A percentile compares a stretch with the other conserved stretches of the same genome.
Conservation (phyloP, 176 grass and related monocot genomes). For the Echinochloa phyllopogon region DNA sequence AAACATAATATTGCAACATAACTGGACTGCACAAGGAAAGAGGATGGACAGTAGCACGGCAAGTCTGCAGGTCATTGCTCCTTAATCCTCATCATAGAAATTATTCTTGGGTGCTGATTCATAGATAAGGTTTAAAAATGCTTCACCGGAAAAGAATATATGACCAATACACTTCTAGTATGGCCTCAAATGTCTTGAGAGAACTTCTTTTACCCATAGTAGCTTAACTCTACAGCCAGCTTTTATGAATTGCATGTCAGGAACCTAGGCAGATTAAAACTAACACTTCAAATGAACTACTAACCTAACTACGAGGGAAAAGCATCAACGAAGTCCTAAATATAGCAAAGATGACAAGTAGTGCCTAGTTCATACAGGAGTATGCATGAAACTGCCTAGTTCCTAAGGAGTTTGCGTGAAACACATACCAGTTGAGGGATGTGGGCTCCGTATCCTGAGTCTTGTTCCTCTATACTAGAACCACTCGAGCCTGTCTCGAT, state of each 20-base stretch:
- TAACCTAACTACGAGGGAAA: neutral
- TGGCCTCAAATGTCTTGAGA: neutral
- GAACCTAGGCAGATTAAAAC: neutral
- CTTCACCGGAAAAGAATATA: neutral
- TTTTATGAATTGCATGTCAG: neutral
- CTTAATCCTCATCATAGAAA: neutral
- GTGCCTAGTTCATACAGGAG: conserved; percentile 6
- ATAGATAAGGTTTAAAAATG: neutral
- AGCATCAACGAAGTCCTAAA: neutral
- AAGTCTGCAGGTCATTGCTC: neutral
- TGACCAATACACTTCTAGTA: neutral
- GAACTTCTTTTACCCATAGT: neutral
- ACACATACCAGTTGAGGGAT: conserved; percentile 58
- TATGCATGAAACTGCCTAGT: neutral
- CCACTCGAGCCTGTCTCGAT: conserved; percentile 65
- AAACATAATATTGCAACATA: neutral
- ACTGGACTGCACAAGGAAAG: neutral
- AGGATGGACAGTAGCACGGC: neutral
- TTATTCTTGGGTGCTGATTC: neutral
- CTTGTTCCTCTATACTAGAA: conserved; percentile 71
- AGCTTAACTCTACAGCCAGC: neutral
- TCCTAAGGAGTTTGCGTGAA: conserved; percentile 23
- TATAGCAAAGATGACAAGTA: neutral
- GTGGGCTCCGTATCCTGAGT: conserved; percentile 38
- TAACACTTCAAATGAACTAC: neutral